Percentiles rank a stretch among this genome's conserved stretches.
These are phyloP conservation scores for Aureobasidium sp. DNA, from an alignment of 2,329 filamentous ascomycete species.

Conservation along the genomic window DNA sequence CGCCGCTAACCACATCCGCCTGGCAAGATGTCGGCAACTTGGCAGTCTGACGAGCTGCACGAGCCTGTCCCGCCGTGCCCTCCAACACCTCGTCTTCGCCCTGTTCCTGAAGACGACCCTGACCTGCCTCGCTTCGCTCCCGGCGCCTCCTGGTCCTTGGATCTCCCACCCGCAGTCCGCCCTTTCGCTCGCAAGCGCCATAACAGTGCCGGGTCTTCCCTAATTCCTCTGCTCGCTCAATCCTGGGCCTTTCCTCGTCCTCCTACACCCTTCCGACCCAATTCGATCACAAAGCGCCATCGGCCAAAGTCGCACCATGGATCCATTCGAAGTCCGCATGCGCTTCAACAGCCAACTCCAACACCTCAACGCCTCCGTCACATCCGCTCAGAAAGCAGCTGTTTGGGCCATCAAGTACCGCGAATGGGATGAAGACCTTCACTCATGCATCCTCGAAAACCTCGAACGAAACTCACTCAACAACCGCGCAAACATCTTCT, in stretches of 20 bases:
- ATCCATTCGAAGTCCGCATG: conserved; percentile 97
- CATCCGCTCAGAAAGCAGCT: conserved; percentile 83
- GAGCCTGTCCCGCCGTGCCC: background rate
- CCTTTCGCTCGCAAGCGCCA: background rate
- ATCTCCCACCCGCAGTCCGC: background rate
- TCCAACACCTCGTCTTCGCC: background rate
- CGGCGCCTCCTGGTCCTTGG: background rate
- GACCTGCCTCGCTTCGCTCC: background rate
- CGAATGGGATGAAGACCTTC: conserved; percentile 93
- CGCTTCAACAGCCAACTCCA: conserved; percentile 88
- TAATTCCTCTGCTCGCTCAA: background rate
- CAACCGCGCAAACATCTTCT: conserved; percentile 96
- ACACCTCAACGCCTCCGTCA: conserved; percentile 83
- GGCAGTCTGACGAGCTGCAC: no score
- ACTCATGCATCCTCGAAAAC: conserved; percentile 95
- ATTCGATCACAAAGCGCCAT: background rate
- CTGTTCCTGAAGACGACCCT: background rate
- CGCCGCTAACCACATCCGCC: background rate
- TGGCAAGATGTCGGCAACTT: no score
- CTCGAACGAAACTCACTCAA: conserved; percentile 95
- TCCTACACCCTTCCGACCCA: background rate
- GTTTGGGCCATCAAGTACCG: conserved; percentile 90
- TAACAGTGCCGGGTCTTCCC: background rate
- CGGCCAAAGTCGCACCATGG: conserved; percentile 38
- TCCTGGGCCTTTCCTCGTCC: background rate